Base-by-base conservation (phyloP, 768 basidiomycete species). In the Kondoa malvinella region DNA sequence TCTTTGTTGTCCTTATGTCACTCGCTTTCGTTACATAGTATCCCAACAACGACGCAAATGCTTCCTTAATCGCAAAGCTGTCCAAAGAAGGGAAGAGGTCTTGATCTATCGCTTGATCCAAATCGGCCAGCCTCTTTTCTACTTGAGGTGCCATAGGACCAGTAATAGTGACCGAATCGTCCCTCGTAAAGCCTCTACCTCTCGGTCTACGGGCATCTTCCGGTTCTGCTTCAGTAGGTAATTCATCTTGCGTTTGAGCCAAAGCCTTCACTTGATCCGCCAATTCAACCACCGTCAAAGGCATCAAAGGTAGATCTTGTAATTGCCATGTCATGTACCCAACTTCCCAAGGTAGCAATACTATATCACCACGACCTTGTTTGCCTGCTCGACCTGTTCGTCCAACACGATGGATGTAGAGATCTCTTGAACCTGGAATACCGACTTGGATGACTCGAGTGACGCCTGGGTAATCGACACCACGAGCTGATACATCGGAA, bases 391-490 rank as follows among this genome's bases (percentile, higher is more conserved):
- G 76, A 34, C 78, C 79, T 1, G 80, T 80, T 27, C 79, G 75
- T 0, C 80, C 79, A 25, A 80, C 73, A 30, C 80, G 75, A 71
- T 80, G 80, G 33, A 80, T 74, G 71, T 79, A 78, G 69, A 68
- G 65, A 86, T 89, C 86, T 12, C 82, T 77, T 0, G 78, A 80
- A 3, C 78, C 75, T 1, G 94, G 92, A 4, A 87, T 80, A 64
- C 94, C 92, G 64, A 99, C 80, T 76, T 96, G 95, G 71, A 97
- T 81, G 75, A 82, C 87, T 84, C 29, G 81, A 76, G 60, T 84
- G 81, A 86, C 83, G 21, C 82, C 82, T 1, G 84, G 84, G 74
- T 86, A 83, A 75, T 87, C 85, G 78, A 87, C 83, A 4, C 86
- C 86, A 25, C 86, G 78, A 1, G 85, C 78, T 4, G 75, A 76